Evolutionary conservation across 2,329 filamentous ascomycete species (phyloP), one percentile per base, ranked within the genome.

Genomic region (Cladosporium sp.): DNA sequence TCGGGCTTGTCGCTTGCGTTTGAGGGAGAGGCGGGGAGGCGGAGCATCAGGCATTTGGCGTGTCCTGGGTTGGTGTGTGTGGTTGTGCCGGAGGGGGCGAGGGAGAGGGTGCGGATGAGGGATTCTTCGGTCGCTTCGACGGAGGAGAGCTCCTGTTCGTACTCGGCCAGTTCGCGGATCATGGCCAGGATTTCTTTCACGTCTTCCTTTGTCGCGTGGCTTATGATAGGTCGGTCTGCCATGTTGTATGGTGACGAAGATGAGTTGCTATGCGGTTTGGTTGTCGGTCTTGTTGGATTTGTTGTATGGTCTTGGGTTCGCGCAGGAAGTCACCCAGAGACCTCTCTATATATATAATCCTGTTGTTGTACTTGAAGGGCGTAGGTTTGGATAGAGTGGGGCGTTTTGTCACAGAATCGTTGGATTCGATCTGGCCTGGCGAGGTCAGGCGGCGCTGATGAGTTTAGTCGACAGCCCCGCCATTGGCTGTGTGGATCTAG

Each of bases 121-220:
- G 80, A 82, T 27, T 83, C 79, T 56, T 87, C 80, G 20, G 90
- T 97, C 0, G 92, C 90, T 65, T 89, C 78, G 57, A 95, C 89
- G 58, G 76, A 73, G 60, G 84, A 74, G 2, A 84, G 74, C 62
- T 87, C 86, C 22, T 92, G 83, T 69, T 96, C 90, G 74, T 96
- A 96, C 60, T 84, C 81, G 59, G 92, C 92, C 7, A 97, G 83
- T 65, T 90, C 92, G 49, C 83, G 80, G 70, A 97, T 90, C 64
- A 96, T 77, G 58, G 77, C 71, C 20, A 96, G 81, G 67, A 97
- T 96, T n/a, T 77, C 75, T 19, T 84, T 80, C 51, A 95, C 82
- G 64, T 97, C 92, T 95, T 53, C 32, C 41, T 27, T 15, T 13
- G 39, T 50, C 19, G 45, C 45, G 24, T 48, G 45, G 45, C 45